Conservation (phyloP, 495 filamentous ascomycete genomes). For the Aspergillus mulundensis region DNA sequence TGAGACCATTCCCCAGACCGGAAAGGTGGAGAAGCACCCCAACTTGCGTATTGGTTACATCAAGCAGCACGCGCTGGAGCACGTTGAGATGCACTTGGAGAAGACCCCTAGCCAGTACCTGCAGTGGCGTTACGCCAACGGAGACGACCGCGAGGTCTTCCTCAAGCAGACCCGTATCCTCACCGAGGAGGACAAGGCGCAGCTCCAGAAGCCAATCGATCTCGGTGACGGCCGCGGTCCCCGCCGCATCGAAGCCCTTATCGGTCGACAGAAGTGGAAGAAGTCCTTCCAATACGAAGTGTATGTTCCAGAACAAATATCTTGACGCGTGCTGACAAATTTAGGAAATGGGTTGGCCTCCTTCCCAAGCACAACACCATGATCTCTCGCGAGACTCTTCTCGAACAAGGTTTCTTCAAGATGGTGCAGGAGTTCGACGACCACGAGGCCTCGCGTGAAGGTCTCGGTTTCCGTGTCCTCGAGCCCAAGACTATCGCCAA, state of each 20-base stretch:
- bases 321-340: background rate
- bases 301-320: conserved; percentile 37
- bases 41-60: conserved; percentile 99
- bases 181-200: conserved; percentile 75
- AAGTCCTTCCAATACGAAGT: conserved; percentile 99
- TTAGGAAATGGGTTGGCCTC: conserved; percentile 77
- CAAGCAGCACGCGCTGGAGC: conserved; percentile 98
- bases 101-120: conserved; percentile 99
- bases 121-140: conserved; percentile 96
- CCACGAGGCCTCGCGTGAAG: conserved; percentile 94
- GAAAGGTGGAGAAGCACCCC: conserved; percentile 96
- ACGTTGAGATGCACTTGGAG: conserved; percentile 99
- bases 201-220: conserved; percentile 86
- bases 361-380: conserved; percentile 91
- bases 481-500: conserved; percentile 91
- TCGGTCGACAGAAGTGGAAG: conserved; percentile 98
- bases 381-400: conserved; percentile 88
- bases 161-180: conserved; percentile 96
- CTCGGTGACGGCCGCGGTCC: conserved; percentile 74
- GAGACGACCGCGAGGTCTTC: conserved; percentile 93
- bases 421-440: conserved; percentile 97
- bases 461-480: conserved; percentile 89
- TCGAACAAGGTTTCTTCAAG: conserved; percentile 82
- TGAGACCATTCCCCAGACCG: conserved; percentile 79
- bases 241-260: conserved; percentile 78